phyloP scores from a whole-genome alignment of 495 filamentous ascomycete genomes.

The Ramalina peruviana region DNA sequence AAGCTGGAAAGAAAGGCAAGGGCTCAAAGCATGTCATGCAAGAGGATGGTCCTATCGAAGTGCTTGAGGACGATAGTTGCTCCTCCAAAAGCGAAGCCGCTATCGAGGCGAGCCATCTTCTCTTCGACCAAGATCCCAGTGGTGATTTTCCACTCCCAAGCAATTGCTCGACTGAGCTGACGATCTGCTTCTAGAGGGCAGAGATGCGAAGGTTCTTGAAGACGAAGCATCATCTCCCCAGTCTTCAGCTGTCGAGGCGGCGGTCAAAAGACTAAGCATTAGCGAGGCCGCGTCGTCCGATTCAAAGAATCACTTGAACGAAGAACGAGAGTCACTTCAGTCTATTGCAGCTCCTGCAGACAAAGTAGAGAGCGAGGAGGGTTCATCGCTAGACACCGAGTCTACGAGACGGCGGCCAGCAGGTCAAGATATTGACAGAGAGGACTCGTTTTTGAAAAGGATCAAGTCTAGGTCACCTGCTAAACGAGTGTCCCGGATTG shows the following conservation, averaged over 20 bases:
- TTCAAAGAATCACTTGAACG: background rate
- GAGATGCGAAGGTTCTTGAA: background rate
- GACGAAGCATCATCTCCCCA: background rate
- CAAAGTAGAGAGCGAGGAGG: slow-evolving; percentile 17
- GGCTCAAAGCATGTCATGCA: slow-evolving; percentile 8
- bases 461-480: slow-evolving; percentile 26
- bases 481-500: slow-evolving; percentile 39
- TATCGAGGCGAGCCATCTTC: slow-evolving; percentile 4
- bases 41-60: slow-evolving; percentile 1
- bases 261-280: background rate
- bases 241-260: slow-evolving; percentile 2
- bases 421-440: background rate
- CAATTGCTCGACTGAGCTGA: too few relatives aligned
- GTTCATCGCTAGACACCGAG: slow-evolving; percentile 16
- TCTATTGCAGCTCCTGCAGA: background rate
- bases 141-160: too few relatives aligned
- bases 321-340: slow-evolving; percentile 3
- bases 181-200: too few relatives aligned
- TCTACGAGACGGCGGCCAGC: too few relatives aligned
- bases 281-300: background rate
- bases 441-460: slow-evolving; percentile 28
- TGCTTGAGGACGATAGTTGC: slow-evolving; percentile 16
- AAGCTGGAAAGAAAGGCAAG: slow-evolving; percentile 17
- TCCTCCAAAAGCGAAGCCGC: slow-evolving; percentile 12
- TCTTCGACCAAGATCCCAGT: too few relatives aligned